Evolutionary conservation across 768 basidiomycete genomes (phyloP), one percentile per base, ranked within the genome.

Genomic region (Suillus decipiens): DNA sequence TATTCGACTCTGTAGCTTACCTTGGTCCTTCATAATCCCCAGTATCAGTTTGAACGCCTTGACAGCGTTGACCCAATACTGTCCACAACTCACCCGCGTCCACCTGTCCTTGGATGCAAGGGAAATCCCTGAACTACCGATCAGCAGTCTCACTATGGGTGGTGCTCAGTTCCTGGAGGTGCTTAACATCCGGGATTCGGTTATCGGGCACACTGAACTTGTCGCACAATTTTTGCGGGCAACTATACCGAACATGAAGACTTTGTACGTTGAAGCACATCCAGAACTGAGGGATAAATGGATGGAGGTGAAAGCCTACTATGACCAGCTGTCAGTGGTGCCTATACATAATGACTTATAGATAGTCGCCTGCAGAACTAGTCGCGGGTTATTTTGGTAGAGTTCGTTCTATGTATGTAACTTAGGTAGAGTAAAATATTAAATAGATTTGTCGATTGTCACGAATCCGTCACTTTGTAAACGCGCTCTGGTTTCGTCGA

Each of bases 261-360:
- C 65, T 3, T 70, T 73, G 12, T 66, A 64, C 45, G 70, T 73
- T 14, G 72, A 73, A 28, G 72, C 70, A 2, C 65, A 67, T 28
- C 48, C 71, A 64, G 73, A 73, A 17, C 66, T 72, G 59, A 73
- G 70, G 72, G 66, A 54, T n/a, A 75, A 63, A 24, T 73, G 72
- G 72, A 64, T 68, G 45, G 71, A 54, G 15, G 60, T 61, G 24
- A 56, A 61, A 19, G 56, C 56, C 6, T 41, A 41, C 17, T 57
- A 57, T 31, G 56, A 57, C 19, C 39, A 10, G 17, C 39, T 57
- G 28, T 10, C 17, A 41, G 8, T 57, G 9, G 17, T 11, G 24
- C 39, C 39, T 11, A 6, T 19, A 2, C 9, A 39, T 24, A 33
- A 34, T 53, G 39, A n/a, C 3, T 33, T 14, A 5, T 55, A 56